Evolutionary conservation across 179 eudicot species (phyloP).

Genomic region (Pouteria campechiana): DNA sequence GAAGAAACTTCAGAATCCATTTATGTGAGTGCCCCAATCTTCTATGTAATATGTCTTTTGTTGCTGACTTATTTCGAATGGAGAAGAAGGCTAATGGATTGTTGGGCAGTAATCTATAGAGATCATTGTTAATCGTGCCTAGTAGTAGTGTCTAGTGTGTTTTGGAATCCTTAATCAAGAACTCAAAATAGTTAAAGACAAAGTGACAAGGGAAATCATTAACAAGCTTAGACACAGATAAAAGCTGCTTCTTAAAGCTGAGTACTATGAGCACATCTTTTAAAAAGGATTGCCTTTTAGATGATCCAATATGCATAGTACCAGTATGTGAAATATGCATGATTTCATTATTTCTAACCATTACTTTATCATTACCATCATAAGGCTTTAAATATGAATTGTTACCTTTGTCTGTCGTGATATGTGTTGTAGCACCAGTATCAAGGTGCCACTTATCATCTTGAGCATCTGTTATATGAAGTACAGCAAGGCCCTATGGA

Average conservation of each 20-base stretch:
- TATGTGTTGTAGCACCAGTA: not conserved
- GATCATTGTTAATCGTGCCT: not conserved
- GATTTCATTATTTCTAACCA: no score
- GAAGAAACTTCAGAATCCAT: not conserved
- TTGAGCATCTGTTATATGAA: not conserved
- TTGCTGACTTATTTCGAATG: not conserved
- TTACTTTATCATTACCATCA: not conserved
- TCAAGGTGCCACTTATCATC: not conserved
- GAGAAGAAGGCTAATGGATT: not conserved
- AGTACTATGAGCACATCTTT: not conserved
- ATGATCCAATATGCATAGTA: not conserved
- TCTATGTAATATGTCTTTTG: not conserved
- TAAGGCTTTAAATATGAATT: not conserved
- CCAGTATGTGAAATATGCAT: no score
- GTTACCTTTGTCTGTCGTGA: not conserved
- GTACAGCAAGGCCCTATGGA: not conserved
- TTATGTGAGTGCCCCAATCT: not conserved
- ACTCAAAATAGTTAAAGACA: not conserved
- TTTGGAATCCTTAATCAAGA: not conserved
- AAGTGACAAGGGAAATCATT: not conserved
- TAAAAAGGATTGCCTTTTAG: not conserved
- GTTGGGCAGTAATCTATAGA: not conserved
- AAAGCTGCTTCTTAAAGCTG: not conserved
- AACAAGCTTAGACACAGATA: not conserved
- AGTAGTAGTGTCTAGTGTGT: not conserved